Base-by-base conservation (phyloP, 2,329 filamentous ascomycete species). In the Arachnomyces sp. region DNA sequence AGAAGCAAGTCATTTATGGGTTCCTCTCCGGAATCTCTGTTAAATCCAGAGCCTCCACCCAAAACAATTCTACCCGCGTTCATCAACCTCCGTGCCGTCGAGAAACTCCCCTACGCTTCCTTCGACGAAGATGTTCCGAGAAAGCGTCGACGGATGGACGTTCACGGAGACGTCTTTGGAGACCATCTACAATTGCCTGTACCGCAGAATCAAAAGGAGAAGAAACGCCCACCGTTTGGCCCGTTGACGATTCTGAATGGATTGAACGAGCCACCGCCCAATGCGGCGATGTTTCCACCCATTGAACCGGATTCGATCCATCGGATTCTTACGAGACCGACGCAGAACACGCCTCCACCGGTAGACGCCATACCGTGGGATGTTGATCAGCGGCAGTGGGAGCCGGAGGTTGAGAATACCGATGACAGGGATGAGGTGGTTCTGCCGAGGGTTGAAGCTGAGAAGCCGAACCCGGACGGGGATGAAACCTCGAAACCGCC, bases 221-320 rank as follows among this genome's bases (percentile, higher is more conserved):
- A 62, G 40, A 62, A 67, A 34, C 61, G 56, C n/a, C 64, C 58
- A 31, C 61, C 67, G 5, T 65, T 68, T 50, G 59, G 65, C 16
- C 61, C 66, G 16, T 62, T 71, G 47, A 64, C 68, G 33, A 69
- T 70, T 44, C 57, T 82, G 8, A 78, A 78, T 51, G 77, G 77
- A 6, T 57, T 82, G 32, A 77, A 80, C 57, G 76, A 82, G 46
- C 78, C 78, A 2, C 78, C 78, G 11, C 77, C 77, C 7, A 74
- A 79, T 54, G 75, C 75, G 34, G 71, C 73, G 9, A 58, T 80
- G 5, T 71, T 81, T 35, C 78, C 78, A 4, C 75, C 75, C 3
- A 82, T 82, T 40, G 74, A 74, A 47, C 66, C 71, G 21, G 71
- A 72, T 18, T 59, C 59, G 9, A 58, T 63, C 18, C 53, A 59